Percentiles rank a stretch among this genome's conserved stretches.
Evolutionary conservation across 257 asterid genomes (phyloP).

Genomic region (Perilla frutescens): DNA sequence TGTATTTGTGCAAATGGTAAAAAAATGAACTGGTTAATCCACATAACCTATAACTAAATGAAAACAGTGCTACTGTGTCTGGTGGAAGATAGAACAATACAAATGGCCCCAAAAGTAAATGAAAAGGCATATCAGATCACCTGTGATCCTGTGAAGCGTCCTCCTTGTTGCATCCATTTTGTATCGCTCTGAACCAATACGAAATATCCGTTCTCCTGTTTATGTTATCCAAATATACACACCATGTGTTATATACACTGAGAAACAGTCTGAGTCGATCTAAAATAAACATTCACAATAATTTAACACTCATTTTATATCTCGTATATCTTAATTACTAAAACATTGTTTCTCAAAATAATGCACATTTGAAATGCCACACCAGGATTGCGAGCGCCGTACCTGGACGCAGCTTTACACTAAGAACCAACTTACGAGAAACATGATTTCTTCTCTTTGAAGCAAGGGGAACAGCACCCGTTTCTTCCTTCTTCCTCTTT

Average conservation of each 20-base stretch:
- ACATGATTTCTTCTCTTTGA: slow-evolving; percentile 65
- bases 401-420: slow-evolving; percentile 79
- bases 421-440: slow-evolving; percentile 85
- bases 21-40: not conserved
- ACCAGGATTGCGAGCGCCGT: slow-evolving; percentile 79
- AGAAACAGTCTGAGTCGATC: slow-evolving; percentile 28
- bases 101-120: slow-evolving; percentile 17
- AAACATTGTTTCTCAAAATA: slow-evolving; percentile 7
- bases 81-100: slow-evolving; percentile 1
- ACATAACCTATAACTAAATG: slow-evolving; percentile 20
- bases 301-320: slow-evolving; percentile 20
- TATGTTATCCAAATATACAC: slow-evolving; percentile 32
- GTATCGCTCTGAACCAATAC: slow-evolving; percentile 92
- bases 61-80: not conserved
- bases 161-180: slow-evolving; percentile 89
- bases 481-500: slow-evolving; percentile 66
- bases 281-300: slow-evolving; percentile 12
- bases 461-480: slow-evolving; percentile 47
- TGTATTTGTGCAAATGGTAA: slow-evolving; percentile 2
- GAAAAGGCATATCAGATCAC: slow-evolving; percentile 45
- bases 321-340: slow-evolving; percentile 17
- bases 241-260: slow-evolving; percentile 34
- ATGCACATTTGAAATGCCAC: slow-evolving; percentile 51
- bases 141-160: slow-evolving; percentile 83
- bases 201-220: slow-evolving; percentile 91